Conservation (phyloP, 495 filamentous ascomycete genomes). For the Trichoderma virens region DNA sequence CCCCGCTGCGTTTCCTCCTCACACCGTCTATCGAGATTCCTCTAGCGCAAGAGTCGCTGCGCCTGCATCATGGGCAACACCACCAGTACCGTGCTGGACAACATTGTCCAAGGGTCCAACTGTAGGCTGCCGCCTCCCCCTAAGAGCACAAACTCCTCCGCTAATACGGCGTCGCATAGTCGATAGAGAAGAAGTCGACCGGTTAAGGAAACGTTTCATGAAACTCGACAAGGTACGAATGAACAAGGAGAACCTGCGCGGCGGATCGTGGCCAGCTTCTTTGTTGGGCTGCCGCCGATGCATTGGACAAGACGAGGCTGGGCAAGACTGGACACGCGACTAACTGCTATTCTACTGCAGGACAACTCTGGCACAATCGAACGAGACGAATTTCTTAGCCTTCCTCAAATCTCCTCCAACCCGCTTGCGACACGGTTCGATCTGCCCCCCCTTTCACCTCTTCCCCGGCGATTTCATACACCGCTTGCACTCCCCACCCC, state of each 20-base stretch:
- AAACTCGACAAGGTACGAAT: conserved; percentile 84
- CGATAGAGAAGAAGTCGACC: conserved; percentile 92
- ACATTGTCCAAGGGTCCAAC: conserved; percentile 92
- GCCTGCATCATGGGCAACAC: conserved; percentile 66
- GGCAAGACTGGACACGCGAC: background rate
- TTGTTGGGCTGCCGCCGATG: background rate
- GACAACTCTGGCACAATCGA: conserved; percentile 98
- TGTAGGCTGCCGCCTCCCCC: conserved; percentile 46
- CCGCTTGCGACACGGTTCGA: conserved; percentile 83
- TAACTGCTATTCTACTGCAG: conserved; percentile 34
- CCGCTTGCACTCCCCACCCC: background rate
- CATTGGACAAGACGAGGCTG: background rate
- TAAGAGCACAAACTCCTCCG: background rate
- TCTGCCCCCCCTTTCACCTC: background rate
- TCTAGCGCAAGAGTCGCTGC: background rate
- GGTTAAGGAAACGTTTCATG: conserved; percentile 95
- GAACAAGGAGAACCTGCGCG: background rate
- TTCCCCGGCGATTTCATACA: background rate
- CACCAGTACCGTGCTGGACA: conserved; percentile 78
- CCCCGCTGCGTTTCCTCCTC: background rate
- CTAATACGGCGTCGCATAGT: conserved; percentile 46
- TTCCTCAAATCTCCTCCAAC: conserved; percentile 97
- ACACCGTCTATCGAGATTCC: background rate
- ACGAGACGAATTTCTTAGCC: conserved; percentile 93
- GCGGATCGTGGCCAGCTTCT: background rate